Evolutionary conservation across 1,284 basidiomycete genomes (phyloP).

Genomic region (Puccinia brachypodii): DNA sequence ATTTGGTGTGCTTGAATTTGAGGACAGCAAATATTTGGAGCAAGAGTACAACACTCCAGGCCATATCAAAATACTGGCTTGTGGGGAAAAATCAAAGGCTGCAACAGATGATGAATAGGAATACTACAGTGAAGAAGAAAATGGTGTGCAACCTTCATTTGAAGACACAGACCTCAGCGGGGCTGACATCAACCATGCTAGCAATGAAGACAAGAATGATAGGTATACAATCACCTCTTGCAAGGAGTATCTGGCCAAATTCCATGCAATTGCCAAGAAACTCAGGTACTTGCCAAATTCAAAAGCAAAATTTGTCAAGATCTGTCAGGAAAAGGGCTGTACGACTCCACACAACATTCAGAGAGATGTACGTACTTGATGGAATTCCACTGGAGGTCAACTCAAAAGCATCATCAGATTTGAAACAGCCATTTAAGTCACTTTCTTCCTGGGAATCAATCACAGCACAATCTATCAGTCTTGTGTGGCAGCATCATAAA

Average conservation of each 20-base stretch:
- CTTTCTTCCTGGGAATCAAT: no score
- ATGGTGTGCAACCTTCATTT: neutral
- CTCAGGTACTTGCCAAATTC: neutral
- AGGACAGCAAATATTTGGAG: no score
- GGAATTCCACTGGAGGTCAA: neutral
- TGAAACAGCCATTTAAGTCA: neutral
- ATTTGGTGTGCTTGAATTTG: no score
- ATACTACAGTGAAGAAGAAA: no score
- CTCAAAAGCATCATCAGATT: neutral
- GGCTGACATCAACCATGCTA: neutral
- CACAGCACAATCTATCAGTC: no score
- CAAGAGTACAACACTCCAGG: no score
- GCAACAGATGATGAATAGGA: no score
- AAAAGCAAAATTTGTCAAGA: neutral
- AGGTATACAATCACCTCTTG: neutral
- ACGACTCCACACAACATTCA: neutral
- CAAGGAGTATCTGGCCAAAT: neutral
- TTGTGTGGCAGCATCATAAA: neutral
- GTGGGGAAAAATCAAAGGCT: no score
- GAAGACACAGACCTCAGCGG: neutral
- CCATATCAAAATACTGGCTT: no score
- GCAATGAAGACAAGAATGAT: neutral
- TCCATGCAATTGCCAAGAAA: neutral
- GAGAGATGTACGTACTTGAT: neutral
- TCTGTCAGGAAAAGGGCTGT: slow-evolving; percentile 1